Base-by-base conservation (phyloP, 2,329 filamentous ascomycete genomes). In the Aureobasidium sp. region DNA sequence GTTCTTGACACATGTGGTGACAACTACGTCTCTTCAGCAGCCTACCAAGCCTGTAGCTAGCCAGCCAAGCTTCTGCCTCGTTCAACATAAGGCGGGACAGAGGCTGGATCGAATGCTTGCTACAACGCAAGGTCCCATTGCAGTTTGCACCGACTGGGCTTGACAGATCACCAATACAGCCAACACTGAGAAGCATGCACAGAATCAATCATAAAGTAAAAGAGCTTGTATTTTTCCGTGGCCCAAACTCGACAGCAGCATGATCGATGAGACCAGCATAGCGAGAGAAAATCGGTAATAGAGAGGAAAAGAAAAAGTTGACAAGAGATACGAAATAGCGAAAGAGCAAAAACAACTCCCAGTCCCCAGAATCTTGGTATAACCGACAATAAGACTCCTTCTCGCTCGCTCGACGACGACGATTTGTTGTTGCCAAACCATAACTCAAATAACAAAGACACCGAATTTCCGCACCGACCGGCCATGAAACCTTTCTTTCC, bases 301-400 rank as follows among this genome's bases (percentile, higher is more conserved):
- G 27, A 39, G n/a, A 41, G 36, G 37, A 36, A 27, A 51, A 60
- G 12, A 42, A 36, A 51, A 51, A 42, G 23, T 20, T 42, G 51
- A 58, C 41, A 48, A 36, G 57, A 60, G 46, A 60, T 60, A 60
- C 57, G 57, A 60, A 60, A 59, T 44, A 60, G 57, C 44, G 46
- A 60, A 60, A 51, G 36, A 39, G 46, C 46, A 51, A 60, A 32
- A 42, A 60, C 44, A 50, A 60, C 46, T 60, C 57, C 57, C 57
- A 50, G 55, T 32, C n/a, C 55, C 55, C 53, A 47, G 55, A 59
- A 59, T 58, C 55, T 58, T 62, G 61, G 61, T 62, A 57, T 62
- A 48, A 62, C 51, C 61, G 41, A 50, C 41, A 55, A 57, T 36
- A 52, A 46, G 29, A 62, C 51, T 57, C 51, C 61, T 41, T 36